Percentiles rank a stretch among this genome's conserved stretches.
These are phyloP conservation scores for Agrocybe praecox DNA, from an alignment of 768 basidiomycete genomes.

Conservation along the genomic window DNA sequence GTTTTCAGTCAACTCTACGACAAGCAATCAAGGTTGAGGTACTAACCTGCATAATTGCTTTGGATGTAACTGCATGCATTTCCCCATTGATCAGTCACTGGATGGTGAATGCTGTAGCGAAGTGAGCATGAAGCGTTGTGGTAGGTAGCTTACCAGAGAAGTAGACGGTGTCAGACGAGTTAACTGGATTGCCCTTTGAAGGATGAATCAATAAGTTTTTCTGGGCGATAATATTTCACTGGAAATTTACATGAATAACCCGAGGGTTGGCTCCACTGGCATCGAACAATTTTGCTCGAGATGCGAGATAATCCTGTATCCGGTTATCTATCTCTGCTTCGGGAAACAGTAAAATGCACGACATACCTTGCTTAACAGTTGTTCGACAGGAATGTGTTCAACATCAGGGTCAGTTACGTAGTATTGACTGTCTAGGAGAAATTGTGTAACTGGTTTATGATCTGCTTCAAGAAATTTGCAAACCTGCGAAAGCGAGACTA, in stretches of 20 bases:
- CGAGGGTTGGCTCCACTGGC: slow-evolving; percentile 62
- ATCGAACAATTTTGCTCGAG: slow-evolving; percentile 81
- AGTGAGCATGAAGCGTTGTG: not conserved
- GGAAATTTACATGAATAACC: slow-evolving; percentile 50
- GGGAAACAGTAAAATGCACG: not conserved
- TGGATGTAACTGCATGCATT: slow-evolving; percentile 91
- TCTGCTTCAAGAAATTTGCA: not conserved
- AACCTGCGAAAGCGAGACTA: slow-evolving; percentile 77
- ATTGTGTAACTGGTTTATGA: not conserved
- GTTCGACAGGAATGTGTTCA: slow-evolving; percentile 73
- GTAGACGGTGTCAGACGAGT: slow-evolving; percentile 93
- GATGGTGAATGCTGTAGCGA: not conserved
- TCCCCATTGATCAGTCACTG: slow-evolving; percentile 85
- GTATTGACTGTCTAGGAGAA: slow-evolving; percentile 70
- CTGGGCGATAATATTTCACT: not conserved
- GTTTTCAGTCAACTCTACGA: not conserved
- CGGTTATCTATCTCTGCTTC: not conserved
- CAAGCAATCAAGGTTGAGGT: not conserved
- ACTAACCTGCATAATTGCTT: slow-evolving; percentile 80
- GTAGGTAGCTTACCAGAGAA: slow-evolving; percentile 63
- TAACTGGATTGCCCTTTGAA: slow-evolving; percentile 73
- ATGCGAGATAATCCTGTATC: slow-evolving; percentile 75
- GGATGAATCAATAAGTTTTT: not conserved
- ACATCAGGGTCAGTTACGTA: slow-evolving; percentile 93
- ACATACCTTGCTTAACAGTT: slow-evolving; percentile 81